A percentile compares a stretch with the other conserved stretches of the same genome.
phyloP scores from a whole-genome alignment of 1,139 yeast genomes.

The Yarrowia galli region DNA sequence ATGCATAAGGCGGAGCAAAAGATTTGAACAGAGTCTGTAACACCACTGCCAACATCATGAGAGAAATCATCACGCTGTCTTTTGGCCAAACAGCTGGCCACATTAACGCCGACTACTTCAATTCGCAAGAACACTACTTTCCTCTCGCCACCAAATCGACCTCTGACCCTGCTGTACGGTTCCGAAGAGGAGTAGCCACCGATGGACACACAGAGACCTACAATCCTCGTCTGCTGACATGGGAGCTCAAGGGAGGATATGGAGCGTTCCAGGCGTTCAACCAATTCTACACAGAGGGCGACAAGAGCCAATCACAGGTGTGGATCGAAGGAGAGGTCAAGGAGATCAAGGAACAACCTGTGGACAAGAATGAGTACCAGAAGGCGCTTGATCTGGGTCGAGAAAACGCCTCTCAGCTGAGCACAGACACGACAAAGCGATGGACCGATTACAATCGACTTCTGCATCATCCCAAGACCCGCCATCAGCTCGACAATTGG shows the following conservation, averaged over 20 bases:
- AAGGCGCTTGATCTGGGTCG: conserved; percentile 62
- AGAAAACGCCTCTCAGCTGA: conserved; percentile 49
- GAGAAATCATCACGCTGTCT: conserved; percentile 73
- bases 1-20: conserved; percentile 12
- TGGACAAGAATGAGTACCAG: conserved; percentile 66
- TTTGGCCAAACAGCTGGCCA: conserved; percentile 78
- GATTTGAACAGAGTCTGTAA: neutral
- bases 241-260: conserved; percentile 65
- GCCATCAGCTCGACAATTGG: conserved; percentile 65
- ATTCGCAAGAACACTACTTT: conserved; percentile 73
- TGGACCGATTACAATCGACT: conserved; percentile 87
- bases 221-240: conserved; percentile 77
- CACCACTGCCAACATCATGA: conserved; percentile 60
- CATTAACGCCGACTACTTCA: conserved; percentile 77
- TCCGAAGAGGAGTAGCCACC: conserved; percentile 54
- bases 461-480: conserved; percentile 67
- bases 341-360: conserved; percentile 45
- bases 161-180: conserved; percentile 58
- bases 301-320: conserved; percentile 38
- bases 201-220: conserved; percentile 62
- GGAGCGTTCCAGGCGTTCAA: conserved; percentile 48
- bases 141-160: conserved; percentile 48
- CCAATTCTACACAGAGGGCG: conserved; percentile 42
- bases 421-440: conserved; percentile 58
- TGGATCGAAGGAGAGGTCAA: conserved; percentile 41